Conservation (phyloP, 2,329 filamentous ascomycete genomes). For the Sarocladium kiliense region DNA sequence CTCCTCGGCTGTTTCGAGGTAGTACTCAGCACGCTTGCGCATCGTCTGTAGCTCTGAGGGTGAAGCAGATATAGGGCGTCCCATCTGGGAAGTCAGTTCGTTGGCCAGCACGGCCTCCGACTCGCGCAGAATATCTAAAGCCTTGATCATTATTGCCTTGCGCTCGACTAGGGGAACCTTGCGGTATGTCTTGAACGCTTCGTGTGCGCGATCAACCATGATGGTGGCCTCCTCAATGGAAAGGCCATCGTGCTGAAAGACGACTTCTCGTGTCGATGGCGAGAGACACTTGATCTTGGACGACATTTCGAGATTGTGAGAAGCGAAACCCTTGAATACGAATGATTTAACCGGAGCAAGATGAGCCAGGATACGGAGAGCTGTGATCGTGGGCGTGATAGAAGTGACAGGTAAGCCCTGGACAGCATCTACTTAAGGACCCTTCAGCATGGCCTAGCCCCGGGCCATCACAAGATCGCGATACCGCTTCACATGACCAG, state of each 20-base stretch:
- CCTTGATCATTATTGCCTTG: conserved; percentile 75
- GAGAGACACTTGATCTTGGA: conserved; percentile 51
- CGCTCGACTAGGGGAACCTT: conserved; percentile 69
- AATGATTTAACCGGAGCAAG: neutral
- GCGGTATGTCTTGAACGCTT: conserved; percentile 28
- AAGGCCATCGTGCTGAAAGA: conserved; percentile 57
- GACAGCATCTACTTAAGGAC: too few species aligned
- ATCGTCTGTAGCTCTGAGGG: conserved; percentile 80
- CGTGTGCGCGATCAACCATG: conserved; percentile 34
- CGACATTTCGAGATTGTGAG: conserved; percentile 5
- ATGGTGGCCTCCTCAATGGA: conserved; percentile 50
- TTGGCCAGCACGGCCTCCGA: conserved; percentile 74
- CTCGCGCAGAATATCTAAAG: conserved; percentile 62
- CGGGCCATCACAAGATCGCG: too few species aligned
- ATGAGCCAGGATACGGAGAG: too few species aligned
- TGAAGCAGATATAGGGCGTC: conserved; percentile 82
- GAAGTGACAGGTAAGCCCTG: too few species aligned
- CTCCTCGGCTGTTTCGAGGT: conserved; percentile 76
- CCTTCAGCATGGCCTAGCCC: too few species aligned
- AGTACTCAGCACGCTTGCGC: conserved; percentile 76
- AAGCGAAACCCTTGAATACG: neutral
- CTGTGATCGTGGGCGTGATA: too few species aligned
- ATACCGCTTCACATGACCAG: too few species aligned
- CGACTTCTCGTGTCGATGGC: conserved; percentile 60
- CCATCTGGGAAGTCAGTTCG: conserved; percentile 92